phyloP scores from a whole-genome alignment of 2,329 filamentous ascomycete genomes.

The Catunica adiposa region DNA sequence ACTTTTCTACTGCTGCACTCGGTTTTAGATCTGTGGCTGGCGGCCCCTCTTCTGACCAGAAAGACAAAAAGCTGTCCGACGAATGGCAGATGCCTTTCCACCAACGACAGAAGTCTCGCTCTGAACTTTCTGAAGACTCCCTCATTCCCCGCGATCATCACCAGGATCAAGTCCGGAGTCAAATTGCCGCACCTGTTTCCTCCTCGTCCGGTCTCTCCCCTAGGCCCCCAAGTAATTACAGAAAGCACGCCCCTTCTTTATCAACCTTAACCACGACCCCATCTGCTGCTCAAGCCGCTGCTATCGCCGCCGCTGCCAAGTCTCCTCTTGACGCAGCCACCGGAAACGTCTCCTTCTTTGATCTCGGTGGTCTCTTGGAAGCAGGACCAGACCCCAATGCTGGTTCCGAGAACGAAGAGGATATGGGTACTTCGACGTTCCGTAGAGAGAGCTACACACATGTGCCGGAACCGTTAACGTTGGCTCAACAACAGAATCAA shows the following conservation, averaged over 20 bases:
- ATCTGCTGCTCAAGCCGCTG: constrained; percentile 4
- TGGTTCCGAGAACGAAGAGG: constrained; percentile 14
- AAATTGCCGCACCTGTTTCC: background rate
- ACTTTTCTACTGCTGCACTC: background rate
- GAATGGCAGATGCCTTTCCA: constrained; percentile 31
- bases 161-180: constrained; percentile 6
- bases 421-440: constrained; percentile 19
- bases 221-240: constrained; percentile 25
- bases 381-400: constrained; percentile 23
- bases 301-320: constrained; percentile 9
- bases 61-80: constrained; percentile 20
- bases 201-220: constrained; percentile 16
- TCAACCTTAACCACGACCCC: constrained; percentile 19
- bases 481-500: constrained; percentile 20
- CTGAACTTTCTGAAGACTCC: constrained; percentile 30
- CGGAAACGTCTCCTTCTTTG: constrained; percentile 57
- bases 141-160: constrained; percentile 23
- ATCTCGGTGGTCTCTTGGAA: constrained; percentile 62
- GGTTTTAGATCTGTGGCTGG: background rate
- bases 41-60: background rate
- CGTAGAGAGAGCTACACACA: constrained; percentile 20
- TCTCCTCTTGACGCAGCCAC: constrained; percentile 19
- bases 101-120: constrained; percentile 23
- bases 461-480: constrained; percentile 23
- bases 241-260: constrained; percentile 20